phyloP scores from a whole-genome alignment of 441 rosid genomes.

The Adansonia gregorii region DNA sequence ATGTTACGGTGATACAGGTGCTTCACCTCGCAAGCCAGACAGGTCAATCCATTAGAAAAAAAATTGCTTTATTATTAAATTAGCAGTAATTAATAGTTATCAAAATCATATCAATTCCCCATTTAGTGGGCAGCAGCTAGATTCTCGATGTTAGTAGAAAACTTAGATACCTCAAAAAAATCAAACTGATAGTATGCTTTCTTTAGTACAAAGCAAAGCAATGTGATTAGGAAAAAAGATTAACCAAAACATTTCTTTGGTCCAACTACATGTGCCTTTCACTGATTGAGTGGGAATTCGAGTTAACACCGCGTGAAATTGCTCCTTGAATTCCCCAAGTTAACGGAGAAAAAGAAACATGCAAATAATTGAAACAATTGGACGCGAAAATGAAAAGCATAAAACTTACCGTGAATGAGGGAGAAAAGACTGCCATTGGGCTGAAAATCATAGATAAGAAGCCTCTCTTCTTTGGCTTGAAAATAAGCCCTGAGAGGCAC shows the following conservation, averaged over 20 bases:
- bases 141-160: conserved; percentile 31
- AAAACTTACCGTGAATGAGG: conserved; percentile 67
- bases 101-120: conserved; percentile 27
- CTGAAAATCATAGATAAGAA: conserved; percentile 75
- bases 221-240: neutral
- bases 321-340: neutral
- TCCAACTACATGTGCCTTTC: neutral
- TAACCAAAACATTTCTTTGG: neutral
- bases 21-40: neutral
- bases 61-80: neutral
- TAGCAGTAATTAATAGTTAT: neutral
- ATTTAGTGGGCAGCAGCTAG: conserved; percentile 29
- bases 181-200: neutral
- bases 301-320: conserved; percentile 16
- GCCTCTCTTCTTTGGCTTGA: conserved; percentile 81
- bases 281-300: neutral
- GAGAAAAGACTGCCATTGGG: conserved; percentile 90
- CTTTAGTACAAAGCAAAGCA: neutral
- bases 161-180: conserved; percentile 16
- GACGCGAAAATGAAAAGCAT: neutral
- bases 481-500: conserved; percentile 78
- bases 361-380: neutral
- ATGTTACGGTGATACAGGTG: neutral
- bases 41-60: conserved; percentile 3
- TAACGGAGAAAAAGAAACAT: neutral